Evolutionary conservation across 257 asterid species (phyloP).

Genomic region (Nicotiana tomentosiformis): DNA sequence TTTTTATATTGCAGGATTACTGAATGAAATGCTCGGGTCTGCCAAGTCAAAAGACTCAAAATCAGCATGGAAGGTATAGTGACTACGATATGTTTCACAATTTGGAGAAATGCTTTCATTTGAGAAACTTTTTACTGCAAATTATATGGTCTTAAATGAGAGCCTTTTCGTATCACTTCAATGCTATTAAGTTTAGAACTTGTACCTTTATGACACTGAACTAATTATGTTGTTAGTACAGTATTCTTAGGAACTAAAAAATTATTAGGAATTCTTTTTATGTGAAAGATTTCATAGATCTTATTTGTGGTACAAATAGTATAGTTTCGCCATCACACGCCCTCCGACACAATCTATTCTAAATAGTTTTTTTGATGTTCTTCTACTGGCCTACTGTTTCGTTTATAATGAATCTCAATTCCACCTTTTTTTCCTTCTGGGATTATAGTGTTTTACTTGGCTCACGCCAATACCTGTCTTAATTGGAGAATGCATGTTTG

Average conservation of each 20-base stretch:
- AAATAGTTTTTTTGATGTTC: too few species aligned
- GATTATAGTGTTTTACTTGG: too few species aligned
- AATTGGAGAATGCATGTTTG: background rate
- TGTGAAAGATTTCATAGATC: too few species aligned
- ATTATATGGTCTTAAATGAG: background rate
- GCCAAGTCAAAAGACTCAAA: conserved; percentile 86
- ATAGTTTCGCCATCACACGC: too few species aligned
- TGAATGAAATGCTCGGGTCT: conserved; percentile 91
- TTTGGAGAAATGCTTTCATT: background rate
- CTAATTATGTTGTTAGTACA: background rate
- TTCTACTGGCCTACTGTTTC: too few species aligned
- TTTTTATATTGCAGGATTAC: conserved; percentile 54
- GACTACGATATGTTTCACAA: background rate
- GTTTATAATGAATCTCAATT: too few species aligned
- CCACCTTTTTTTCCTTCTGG: too few species aligned
- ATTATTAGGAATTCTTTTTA: too few species aligned
- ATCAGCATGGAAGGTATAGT: conserved; percentile 86
- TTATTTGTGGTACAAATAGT: too few species aligned
- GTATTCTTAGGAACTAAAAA: background rate
- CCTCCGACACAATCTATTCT: too few species aligned
- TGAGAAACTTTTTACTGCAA: background rate
- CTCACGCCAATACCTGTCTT: background rate
- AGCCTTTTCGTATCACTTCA: background rate
- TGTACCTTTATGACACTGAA: background rate
- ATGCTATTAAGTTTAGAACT: background rate